Base-by-base conservation (phyloP, 495 filamentous ascomycete species). In the Cryomyces antarcticus region DNA sequence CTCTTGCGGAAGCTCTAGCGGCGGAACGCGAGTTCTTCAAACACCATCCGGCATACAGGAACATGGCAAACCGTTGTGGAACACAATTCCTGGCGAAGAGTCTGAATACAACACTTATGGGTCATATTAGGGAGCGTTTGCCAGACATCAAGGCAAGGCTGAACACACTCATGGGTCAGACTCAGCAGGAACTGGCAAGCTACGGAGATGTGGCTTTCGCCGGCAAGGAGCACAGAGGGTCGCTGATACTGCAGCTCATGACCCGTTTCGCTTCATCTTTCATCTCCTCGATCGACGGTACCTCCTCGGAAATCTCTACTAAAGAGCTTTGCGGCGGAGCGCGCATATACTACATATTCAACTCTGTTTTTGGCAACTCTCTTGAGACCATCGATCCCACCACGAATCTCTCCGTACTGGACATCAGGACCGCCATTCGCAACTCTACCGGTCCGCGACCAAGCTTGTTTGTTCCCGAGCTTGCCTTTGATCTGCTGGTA, bases 301-400 rank as follows among this genome's bases (percentile, higher is more conserved):
- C 89, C 12, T 94, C 86, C 0, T 92, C 87, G 24, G 92, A 99
- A 54, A 96, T 99, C 46, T 95, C 92, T 6, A 99, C 89, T 5
- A 96, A 96, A 59, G 89, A 99, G 54, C 77, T 99, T 4, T 94
- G 89, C 53, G 89, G 89, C 50, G 89, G 89, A 46, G 89, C 89
- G 12, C 73, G 89, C 27, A 95, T 99, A 47, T 99, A 99, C 62
- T 99, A 99, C 60, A 96, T 99, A 41, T 99, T 99, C 68, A 99
- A 99, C 60, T 94, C 88, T 34, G 92, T 99, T 10, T 99, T 96
- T 60, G 92, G 89, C 39, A 94, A 92, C 60, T 93, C 88, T 7
- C 64, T 99, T 27, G 92, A 96, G 58, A 80, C 84, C 5, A 93
- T 99, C 47, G 87, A 96, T 52, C 89, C 89, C 5, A 96, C 86